Percentiles rank a stretch among this genome's conserved stretches.
phyloP scores from a whole-genome alignment of 352 stramenopile species.

The Blastocystis sp. region DNA sequence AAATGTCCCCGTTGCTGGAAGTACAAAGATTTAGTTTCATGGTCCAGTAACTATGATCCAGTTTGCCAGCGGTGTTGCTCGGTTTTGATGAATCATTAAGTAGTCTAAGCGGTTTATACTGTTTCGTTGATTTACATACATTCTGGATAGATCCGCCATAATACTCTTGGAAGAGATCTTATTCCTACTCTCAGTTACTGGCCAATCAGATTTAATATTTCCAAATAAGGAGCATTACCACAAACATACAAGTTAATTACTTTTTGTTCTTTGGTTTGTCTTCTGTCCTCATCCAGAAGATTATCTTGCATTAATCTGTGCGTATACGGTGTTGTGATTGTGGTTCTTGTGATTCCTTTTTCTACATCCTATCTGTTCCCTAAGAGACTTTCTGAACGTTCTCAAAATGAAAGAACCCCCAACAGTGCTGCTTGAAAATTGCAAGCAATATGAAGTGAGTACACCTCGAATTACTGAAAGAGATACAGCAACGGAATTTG shows the following conservation, averaged over 20 bases:
- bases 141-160: background rate
- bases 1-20: conserved; percentile 57
- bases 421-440: too few species aligned
- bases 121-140: background rate
- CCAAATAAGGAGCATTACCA: background rate
- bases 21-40: background rate
- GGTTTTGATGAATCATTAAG: background rate
- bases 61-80: background rate
- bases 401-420: too few species aligned
- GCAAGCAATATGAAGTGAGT: too few species aligned
- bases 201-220: background rate
- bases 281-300: too few species aligned
- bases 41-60: background rate
- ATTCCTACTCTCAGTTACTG: background rate
- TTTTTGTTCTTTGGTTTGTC: too few species aligned
- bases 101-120: background rate
- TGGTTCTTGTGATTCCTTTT: too few species aligned
- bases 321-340: too few species aligned
- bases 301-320: too few species aligned
- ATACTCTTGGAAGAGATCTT: background rate
- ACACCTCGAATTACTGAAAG: too few species aligned
- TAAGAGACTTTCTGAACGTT: too few species aligned
- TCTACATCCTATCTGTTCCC: too few species aligned
- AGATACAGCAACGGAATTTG: too few species aligned
- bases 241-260: background rate